Evolutionary conservation across 163 green algal species (phyloP), one percentile per base, ranked within the genome.

Genomic region (Volvox carteri): DNA sequence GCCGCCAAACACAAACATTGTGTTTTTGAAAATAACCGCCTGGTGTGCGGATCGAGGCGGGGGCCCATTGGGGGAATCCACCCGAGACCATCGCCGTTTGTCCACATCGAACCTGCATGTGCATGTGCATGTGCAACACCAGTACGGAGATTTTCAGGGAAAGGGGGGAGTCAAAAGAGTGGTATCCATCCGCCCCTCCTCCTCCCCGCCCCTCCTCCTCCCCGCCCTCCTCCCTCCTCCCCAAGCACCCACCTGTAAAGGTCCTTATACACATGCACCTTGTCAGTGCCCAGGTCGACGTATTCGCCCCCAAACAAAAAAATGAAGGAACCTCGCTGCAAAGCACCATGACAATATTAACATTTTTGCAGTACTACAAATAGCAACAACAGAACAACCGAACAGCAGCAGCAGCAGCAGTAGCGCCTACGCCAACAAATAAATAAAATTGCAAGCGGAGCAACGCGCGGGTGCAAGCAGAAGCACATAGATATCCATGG

Each of bases 271-370:
- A 98, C 95, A 12, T 93, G 73, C 19, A 96, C 95, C 87, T 97
- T 97, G 84, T 96, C 95, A 7, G 90, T 95, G 0, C 92, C 84
- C 4, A 92, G 89, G 73, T 99, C 98, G 54, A 93, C 96, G 88
- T 90, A 98, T 90, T 99, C 98, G 37, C 97, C 97, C 37, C 97
- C 97, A 85, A 96, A 99, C 86, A 99, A 54, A 35, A 99, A 84
- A 14, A 99, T 85, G 78, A 98, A 95, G 35, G 88, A 91, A 25
- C 85, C 87, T 37, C 90, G 86, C 84, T 93, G 87, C 16, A 52
- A 1, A 33, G 39, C 28, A 72, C 14, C 48, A 58, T 58, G 11
- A 58, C 12, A 11, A 58, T 14, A 14, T 58, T 14, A 58, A 58
- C 48, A 58, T 11, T 14, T 58, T 14, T 23, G 11, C 48, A 58